phyloP scores from a whole-genome alignment of 768 basidiomycete genomes.

The Naganishia antarctica region DNA sequence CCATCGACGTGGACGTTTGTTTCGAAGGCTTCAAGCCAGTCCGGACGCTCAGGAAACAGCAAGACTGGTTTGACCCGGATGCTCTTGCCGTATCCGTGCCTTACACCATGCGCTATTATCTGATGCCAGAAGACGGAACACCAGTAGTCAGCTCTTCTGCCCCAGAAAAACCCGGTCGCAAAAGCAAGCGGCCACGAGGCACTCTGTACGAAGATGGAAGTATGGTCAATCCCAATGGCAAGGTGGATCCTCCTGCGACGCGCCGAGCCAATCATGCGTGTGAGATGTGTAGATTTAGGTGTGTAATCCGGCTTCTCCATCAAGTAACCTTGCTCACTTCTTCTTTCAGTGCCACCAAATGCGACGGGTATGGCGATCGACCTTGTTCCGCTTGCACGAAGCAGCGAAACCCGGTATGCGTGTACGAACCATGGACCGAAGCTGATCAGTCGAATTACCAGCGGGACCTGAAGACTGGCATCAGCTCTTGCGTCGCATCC shows the following conservation, averaged over 20 bases:
- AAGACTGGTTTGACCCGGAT: not conserved
- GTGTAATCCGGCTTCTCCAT: too few relatives aligned
- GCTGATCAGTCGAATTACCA: not conserved
- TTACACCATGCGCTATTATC: not conserved
- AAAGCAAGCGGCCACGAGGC: not conserved
- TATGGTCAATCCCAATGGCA: not conserved
- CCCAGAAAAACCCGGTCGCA: not conserved
- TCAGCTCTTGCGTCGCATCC: not conserved
- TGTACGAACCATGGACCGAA: not conserved
- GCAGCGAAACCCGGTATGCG: not conserved
- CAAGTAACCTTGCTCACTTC: too few relatives aligned
- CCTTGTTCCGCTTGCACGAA: not conserved
- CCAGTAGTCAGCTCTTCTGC: not conserved
- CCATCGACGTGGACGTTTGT: not conserved
- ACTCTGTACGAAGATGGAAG: not conserved
- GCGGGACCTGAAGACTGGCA: not conserved
- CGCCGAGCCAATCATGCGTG: not conserved
- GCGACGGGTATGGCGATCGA: not conserved
- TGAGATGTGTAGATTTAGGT: not conserved
- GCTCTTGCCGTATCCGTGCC: not conserved
- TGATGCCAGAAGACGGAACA: not conserved
- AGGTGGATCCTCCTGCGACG: not conserved
- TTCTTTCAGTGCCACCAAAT: not conserved
- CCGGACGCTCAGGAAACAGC: not conserved
- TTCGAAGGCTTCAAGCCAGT: not conserved